Percentiles rank a stretch among this genome's conserved stretches.
phyloP scores from a whole-genome alignment of 805 yeast species.

The Vanderwaltozyma verrucispora region DNA sequence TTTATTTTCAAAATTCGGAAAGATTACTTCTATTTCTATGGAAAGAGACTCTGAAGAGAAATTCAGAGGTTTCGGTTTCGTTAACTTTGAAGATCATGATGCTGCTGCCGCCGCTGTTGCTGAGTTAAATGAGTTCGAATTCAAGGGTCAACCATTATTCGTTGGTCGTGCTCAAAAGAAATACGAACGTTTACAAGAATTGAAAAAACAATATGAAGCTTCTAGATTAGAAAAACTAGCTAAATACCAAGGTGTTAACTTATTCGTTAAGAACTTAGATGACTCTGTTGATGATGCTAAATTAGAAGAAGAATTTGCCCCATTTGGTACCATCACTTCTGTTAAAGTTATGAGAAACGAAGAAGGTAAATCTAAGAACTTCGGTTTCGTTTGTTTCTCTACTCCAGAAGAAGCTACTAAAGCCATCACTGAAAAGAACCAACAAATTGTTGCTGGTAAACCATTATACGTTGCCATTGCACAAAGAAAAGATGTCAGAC shows the following conservation, averaged over 20 bases:
- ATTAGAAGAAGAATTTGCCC: slow-evolving; percentile 83
- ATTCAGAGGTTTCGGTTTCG: slow-evolving; percentile 92
- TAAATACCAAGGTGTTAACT: slow-evolving; percentile 95
- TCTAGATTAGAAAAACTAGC: slow-evolving; percentile 82
- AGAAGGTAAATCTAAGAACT: slow-evolving; percentile 90
- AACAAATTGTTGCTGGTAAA: slow-evolving; percentile 87
- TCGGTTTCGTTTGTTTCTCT: slow-evolving; percentile 97
- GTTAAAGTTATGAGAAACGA: slow-evolving; percentile 96
- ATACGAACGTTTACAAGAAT: slow-evolving; percentile 93
- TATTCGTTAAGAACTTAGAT: slow-evolving; percentile 93
- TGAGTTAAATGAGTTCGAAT: slow-evolving; percentile 76
- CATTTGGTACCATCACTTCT: slow-evolving; percentile 90
- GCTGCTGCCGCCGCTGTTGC: slow-evolving; percentile 88
- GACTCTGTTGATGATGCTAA: slow-evolving; percentile 86
- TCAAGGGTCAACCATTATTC: slow-evolving; percentile 75
- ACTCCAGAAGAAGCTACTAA: slow-evolving; percentile 98
- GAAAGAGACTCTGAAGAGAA: slow-evolving; percentile 79
- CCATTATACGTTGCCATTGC: slow-evolving; percentile 98
- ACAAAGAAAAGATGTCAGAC: slow-evolving; percentile 96
- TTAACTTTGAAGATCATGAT: slow-evolving; percentile 81
- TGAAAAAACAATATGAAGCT: slow-evolving; percentile 88
- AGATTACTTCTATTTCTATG: slow-evolving; percentile 71
- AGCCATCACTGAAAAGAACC: slow-evolving; percentile 98
- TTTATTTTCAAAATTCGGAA: slow-evolving; percentile 65
- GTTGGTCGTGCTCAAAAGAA: slow-evolving; percentile 99